Conservation (phyloP, 345 rosid species). For the Gossypium ekmanianum region DNA sequence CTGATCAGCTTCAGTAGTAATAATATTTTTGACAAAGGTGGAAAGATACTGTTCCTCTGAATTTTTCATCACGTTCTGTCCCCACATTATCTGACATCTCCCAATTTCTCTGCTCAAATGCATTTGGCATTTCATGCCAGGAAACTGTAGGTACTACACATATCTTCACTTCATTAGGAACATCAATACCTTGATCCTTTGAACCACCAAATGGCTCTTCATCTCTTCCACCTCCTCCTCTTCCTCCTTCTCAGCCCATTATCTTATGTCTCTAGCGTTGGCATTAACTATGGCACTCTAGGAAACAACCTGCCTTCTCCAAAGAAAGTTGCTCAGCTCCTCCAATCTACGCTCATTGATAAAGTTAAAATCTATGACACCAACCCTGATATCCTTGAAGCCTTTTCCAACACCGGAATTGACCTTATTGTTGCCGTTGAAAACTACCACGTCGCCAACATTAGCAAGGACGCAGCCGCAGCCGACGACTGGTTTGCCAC, state of each 20-base stretch:
- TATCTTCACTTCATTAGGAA: neutral
- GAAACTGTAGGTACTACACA: neutral
- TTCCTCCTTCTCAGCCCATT: slow-evolving; percentile 9
- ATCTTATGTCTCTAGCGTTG: slow-evolving; percentile 31
- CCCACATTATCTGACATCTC: neutral
- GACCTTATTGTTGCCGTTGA: slow-evolving; percentile 57
- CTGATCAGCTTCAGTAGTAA: neutral
- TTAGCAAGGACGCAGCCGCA: slow-evolving; percentile 40
- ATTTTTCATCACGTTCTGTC: neutral
- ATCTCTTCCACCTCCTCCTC: neutral
- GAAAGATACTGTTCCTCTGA: neutral
- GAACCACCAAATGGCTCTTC: slow-evolving; percentile 4
- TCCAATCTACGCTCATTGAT: slow-evolving; percentile 60
- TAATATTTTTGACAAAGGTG: neutral
- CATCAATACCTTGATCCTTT: neutral
- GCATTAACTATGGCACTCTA: slow-evolving; percentile 61
- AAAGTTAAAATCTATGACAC: slow-evolving; percentile 64
- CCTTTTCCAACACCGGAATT: slow-evolving; percentile 64
- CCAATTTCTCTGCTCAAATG: neutral
- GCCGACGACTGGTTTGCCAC: slow-evolving; percentile 51
- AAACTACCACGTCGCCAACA: slow-evolving; percentile 45
- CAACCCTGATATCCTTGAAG: slow-evolving; percentile 57
- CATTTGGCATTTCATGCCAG: neutral
- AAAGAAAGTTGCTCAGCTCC: slow-evolving; percentile 56
- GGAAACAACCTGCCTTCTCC: slow-evolving; percentile 69